Evolutionary conservation across 1,284 basidiomycete genomes (phyloP).

Genomic region (Ceratobasidium sp.): DNA sequence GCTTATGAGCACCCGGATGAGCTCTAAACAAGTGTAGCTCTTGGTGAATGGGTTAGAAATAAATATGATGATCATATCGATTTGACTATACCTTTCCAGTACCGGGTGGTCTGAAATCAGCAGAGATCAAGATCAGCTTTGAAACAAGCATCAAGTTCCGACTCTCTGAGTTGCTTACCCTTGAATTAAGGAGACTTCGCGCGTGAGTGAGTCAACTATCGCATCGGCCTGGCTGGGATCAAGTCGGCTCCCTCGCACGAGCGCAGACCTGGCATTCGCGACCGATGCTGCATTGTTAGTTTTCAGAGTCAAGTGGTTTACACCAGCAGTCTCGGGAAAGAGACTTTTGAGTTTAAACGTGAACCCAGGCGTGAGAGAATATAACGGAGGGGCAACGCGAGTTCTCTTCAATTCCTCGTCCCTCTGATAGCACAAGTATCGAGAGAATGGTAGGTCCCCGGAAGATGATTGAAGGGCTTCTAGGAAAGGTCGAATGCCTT

Average conservation of each 20-base stretch:
- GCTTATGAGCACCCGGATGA: slow-evolving; percentile 67
- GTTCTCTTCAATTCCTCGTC: slow-evolving; percentile 51
- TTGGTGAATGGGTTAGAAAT: slow-evolving; percentile 48
- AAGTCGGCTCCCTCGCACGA: slow-evolving; percentile 61
- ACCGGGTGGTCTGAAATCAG: slow-evolving; percentile 67
- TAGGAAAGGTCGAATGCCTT: slow-evolving; percentile 70
- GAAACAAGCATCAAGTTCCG: not conserved
- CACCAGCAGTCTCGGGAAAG: slow-evolving; percentile 49
- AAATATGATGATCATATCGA: not conserved
- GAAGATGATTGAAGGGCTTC: slow-evolving; percentile 64
- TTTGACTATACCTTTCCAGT: slow-evolving; percentile 69
- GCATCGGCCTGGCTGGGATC: slow-evolving; percentile 76
- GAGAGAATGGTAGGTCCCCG: slow-evolving; percentile 63
- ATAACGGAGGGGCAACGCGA: slow-evolving; percentile 61
- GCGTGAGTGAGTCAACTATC: slow-evolving; percentile 66
- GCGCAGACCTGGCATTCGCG: slow-evolving; percentile 55
- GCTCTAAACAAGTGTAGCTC: slow-evolving; percentile 74
- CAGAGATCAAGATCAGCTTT: not conserved
- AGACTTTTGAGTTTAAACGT: slow-evolving; percentile 61
- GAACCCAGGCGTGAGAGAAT: slow-evolving; percentile 62
- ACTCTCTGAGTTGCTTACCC: slow-evolving; percentile 71
- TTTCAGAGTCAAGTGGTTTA: slow-evolving; percentile 52
- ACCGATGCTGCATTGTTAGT: slow-evolving; percentile 57
- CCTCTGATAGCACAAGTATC: slow-evolving; percentile 61
- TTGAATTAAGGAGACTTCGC: slow-evolving; percentile 73